Percentiles rank a stretch among this genome's conserved stretches.
These are phyloP conservation scores for Lagenaria siceraria DNA, from an alignment of 306 rosid genomes.

Conservation along the genomic window DNA sequence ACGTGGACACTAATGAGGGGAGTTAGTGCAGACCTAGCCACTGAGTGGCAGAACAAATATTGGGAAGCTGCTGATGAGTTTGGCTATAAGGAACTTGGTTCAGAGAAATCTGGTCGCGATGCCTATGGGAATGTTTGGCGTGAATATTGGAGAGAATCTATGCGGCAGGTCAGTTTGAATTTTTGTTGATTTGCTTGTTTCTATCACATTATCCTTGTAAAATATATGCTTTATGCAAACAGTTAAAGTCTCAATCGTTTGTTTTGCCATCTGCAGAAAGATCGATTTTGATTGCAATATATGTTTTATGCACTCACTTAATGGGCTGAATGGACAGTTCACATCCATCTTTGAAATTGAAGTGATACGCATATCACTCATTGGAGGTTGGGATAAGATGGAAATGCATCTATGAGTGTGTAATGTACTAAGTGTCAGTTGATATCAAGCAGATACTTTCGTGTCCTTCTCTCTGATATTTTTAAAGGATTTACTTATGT, in stretches of 20 bases:
- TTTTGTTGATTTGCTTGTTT: not conserved
- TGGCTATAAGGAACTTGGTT: conserved; percentile 92
- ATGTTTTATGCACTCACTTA: not conserved
- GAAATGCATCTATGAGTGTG: not conserved
- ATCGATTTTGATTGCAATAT: not conserved
- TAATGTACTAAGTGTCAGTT: not conserved
- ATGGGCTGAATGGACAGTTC: not conserved
- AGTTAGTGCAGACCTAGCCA: conserved; percentile 56
- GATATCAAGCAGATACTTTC: not conserved
- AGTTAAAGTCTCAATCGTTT: not conserved
- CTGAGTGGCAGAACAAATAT: conserved; percentile 84
- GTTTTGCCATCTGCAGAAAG: not conserved
- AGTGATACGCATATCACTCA: not conserved
- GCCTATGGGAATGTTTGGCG: conserved; percentile 83
- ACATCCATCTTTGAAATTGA: not conserved
- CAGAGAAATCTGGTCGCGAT: conserved; percentile 93
- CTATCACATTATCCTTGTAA: not conserved
- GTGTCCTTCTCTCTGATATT: not conserved
- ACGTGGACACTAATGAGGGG: conserved; percentile 86
- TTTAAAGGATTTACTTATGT: not conserved
- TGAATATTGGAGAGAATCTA: conserved; percentile 86
- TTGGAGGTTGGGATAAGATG: not conserved
- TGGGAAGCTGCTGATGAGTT: conserved; percentile 96
- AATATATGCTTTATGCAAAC: not conserved
- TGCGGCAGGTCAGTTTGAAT: conserved; percentile 50